These are phyloP conservation scores for Psilocybe cubensis DNA, from an alignment of 768 basidiomycete genomes.

Conservation along the genomic window DNA sequence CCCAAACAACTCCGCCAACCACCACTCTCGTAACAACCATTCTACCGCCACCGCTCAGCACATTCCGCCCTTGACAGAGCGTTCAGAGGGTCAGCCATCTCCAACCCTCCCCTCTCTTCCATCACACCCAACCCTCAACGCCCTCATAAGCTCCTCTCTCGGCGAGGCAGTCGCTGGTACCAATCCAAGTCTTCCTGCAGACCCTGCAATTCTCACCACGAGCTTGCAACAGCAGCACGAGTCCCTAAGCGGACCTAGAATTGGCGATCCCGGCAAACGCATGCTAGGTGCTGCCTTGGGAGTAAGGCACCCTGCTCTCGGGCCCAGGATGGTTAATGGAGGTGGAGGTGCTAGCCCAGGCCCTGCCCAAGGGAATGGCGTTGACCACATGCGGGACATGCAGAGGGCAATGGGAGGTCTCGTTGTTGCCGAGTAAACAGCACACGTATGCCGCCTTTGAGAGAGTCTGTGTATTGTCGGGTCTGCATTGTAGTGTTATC, in stretches of 20 bases:
- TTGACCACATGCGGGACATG: slow-evolving; percentile 67
- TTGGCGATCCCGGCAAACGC: slow-evolving; percentile 87
- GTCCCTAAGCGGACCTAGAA: slow-evolving; percentile 63
- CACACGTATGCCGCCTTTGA: slow-evolving; percentile 5
- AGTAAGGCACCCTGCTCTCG: slow-evolving; percentile 77
- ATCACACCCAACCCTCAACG: slow-evolving; percentile 82
- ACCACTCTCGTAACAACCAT: slow-evolving; percentile 30
- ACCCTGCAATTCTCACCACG: slow-evolving; percentile 71
- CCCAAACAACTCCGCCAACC: slow-evolving; percentile 40
- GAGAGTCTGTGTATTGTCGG: slow-evolving; percentile 8
- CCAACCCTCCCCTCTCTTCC: slow-evolving; percentile 83
- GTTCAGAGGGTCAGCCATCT: slow-evolving; percentile 63
- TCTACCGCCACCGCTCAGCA: slow-evolving; percentile 36
- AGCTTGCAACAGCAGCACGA: slow-evolving; percentile 49
- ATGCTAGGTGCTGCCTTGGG: slow-evolving; percentile 89
- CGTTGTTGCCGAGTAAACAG: slow-evolving; percentile 68
- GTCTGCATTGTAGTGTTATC: slow-evolving; percentile 20
- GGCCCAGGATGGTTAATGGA: slow-evolving; percentile 57
- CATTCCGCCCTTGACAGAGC: slow-evolving; percentile 59
- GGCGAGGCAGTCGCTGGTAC: slow-evolving; percentile 52
- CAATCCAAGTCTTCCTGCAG: slow-evolving; percentile 42
- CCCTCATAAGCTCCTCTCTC: slow-evolving; percentile 79
- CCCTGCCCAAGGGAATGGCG: slow-evolving; percentile 43
- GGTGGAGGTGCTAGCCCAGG: slow-evolving; percentile 36
- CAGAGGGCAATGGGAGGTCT: slow-evolving; percentile 80